Conservation (phyloP, 2,329 filamentous ascomycete genomes). For the Monosporascus sp. region DNA sequence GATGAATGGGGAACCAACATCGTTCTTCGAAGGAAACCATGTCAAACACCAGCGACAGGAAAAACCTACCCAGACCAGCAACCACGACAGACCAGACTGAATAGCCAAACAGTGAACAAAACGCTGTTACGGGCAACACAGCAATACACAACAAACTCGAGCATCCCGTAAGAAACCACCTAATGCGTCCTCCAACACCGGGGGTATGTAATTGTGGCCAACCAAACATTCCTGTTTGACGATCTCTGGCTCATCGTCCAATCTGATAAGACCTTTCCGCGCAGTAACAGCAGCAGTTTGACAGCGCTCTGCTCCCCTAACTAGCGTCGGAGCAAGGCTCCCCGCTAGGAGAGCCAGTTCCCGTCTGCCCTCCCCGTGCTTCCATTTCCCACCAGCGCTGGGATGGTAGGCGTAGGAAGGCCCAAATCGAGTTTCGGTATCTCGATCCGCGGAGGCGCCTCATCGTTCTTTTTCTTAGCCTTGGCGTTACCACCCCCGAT, state of each 20-base stretch:
- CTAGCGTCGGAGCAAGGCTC: slow-evolving; percentile 11
- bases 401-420: slow-evolving; percentile 21
- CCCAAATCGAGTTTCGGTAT: slow-evolving; percentile 52
- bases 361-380: slow-evolving; percentile 12
- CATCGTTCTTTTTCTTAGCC: slow-evolving; percentile 38
- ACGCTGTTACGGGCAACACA: no score
- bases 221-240: no score
- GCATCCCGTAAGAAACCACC: no score
- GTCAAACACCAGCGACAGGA: no score
- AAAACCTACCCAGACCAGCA: no score
- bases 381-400: background rate
- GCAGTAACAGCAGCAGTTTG: background rate
- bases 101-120: no score
- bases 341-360: slow-evolving; percentile 27
- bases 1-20: no score
- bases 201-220: no score
- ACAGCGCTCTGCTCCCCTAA: background rate
- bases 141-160: no score
- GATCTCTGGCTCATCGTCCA: background rate
- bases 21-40: no score
- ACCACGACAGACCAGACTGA: no score
- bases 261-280: background rate
- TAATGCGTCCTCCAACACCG: no score
- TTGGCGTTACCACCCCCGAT: slow-evolving; percentile 26
- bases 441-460: slow-evolving; percentile 54